Percentiles rank a stretch among this genome's conserved stretches.
Evolutionary conservation across 1,284 basidiomycete genomes (phyloP).

Genomic region (Laetiporus sulphureus): DNA sequence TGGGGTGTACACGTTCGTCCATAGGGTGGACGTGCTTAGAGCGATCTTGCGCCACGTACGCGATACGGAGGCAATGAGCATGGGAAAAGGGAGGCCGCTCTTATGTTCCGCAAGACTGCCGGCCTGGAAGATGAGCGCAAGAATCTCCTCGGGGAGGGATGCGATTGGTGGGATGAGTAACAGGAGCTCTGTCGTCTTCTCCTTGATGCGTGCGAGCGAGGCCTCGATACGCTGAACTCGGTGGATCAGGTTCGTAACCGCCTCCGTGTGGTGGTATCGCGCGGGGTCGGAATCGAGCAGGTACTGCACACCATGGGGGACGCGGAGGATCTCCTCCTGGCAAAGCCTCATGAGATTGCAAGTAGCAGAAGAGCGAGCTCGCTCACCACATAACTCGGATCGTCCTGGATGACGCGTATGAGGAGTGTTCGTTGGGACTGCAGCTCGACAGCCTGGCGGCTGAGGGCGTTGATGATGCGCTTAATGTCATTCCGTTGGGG

Average conservation of each 20-base stretch:
- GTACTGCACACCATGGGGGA: neutral
- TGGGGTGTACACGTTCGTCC: conserved; percentile 21
- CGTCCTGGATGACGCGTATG: conserved; percentile 9
- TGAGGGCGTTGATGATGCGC: conserved; percentile 9
- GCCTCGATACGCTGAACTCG: conserved; percentile 5
- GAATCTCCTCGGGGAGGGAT: conserved; percentile 1
- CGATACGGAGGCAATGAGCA: conserved; percentile 22
- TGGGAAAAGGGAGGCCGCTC: conserved; percentile 14
- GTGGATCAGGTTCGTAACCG: conserved; percentile 10
- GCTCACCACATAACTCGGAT: conserved; percentile 10
- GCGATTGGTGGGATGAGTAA: conserved; percentile 3
- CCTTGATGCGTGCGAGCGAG: conserved; percentile 2
- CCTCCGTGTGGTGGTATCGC: neutral
- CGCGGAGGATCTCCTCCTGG: neutral
- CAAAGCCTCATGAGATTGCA: neutral
- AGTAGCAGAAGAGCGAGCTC: neutral
- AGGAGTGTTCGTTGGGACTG: conserved; percentile 9
- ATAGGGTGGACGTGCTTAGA: conserved; percentile 18
- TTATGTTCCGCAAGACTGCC: conserved; percentile 1
- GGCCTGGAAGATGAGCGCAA: conserved; percentile 3
- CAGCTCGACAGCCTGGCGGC: conserved; percentile 9
- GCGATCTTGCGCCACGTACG: conserved; percentile 23
- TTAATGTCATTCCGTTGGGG: conserved; percentile 11
- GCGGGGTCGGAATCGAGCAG: neutral
- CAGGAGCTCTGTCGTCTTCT: conserved; percentile 4